Base-by-base conservation (phyloP, 2,329 filamentous ascomycete species). In the Venturia nashicola region DNA sequence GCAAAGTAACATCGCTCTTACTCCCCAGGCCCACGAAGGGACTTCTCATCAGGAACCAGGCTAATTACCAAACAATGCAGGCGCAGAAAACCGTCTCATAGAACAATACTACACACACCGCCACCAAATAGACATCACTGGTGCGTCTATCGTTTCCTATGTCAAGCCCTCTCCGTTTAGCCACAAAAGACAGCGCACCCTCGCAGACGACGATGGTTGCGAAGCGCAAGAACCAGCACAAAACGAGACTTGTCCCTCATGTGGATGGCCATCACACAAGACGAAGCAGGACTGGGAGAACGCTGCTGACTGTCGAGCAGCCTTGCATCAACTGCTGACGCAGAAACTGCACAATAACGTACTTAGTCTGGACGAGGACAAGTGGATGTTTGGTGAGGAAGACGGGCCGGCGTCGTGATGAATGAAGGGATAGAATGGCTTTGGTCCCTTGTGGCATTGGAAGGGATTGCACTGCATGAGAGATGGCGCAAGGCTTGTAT, bases 341-440 rank as follows among this genome's bases (percentile, higher is more conserved):
- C 34, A 40, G 62, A 61, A 48, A 11, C 44, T 61, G 44, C 32
- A 61, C 42, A 27, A 54, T 5, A 57, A 63, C 12, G 43, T 61
- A 27, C 27, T 20, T 16, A 61, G 59, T 46, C n/a, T 96, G 61
- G 83, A 89, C 27, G 89, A 94, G 61, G 91, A 96, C 71, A 89
- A 87, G 70, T 96, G 91, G 91, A 95, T 96, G 87, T 96, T 89
- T 75, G 90, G 92, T 73, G 79, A 83, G 1, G 88, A 90, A 34
- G 59, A 65, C 51, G 61, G 43, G 34, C 34, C 34, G 20, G 36
- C 42, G 14, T 62, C 23, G 23, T 62, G 32, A 57, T 57, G 5
- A n/a, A 32, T 18, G 1, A 5, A 8, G n/a, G 5, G 8, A n/a
- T 12, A 12, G 46, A 48, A 8, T 2, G 3, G 20, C 8, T 3